Evolutionary conservation across 495 filamentous ascomycete species (phyloP).

Genomic region (Neurospora hispaniola): DNA sequence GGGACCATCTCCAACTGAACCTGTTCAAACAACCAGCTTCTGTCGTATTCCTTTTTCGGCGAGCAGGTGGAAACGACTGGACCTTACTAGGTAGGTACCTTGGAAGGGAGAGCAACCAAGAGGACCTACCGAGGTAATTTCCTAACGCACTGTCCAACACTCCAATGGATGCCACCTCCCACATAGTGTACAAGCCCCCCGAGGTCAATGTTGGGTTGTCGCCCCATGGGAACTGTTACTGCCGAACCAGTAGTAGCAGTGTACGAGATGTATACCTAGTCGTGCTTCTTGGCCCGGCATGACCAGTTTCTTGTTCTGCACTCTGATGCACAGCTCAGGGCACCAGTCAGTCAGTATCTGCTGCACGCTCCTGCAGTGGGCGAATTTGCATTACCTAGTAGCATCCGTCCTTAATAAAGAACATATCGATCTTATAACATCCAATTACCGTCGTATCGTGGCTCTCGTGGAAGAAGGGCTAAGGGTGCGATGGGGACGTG

Average conservation of each 20-base stretch:
- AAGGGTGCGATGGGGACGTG: not conserved
- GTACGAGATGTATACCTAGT: not conserved
- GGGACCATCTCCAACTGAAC: not conserved
- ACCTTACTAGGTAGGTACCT: not conserved
- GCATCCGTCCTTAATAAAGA: not conserved
- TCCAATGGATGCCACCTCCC: not conserved
- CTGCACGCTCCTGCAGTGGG: not conserved
- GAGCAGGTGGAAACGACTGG: not conserved
- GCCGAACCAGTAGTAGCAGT: not conserved
- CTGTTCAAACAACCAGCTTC: not conserved
- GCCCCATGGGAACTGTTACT: not conserved
- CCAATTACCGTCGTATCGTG: not conserved
- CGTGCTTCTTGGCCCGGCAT: not conserved
- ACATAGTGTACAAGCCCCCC: not conserved
- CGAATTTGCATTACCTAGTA: not conserved
- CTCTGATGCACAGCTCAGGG: not conserved
- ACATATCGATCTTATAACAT: not conserved
- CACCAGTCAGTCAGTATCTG: not conserved
- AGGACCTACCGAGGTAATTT: not conserved
- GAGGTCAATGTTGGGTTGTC: not conserved
- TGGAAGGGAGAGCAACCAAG: not conserved
- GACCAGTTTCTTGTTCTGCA: not conserved
- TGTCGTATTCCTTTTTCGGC: not conserved
- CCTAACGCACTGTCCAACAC: not conserved
- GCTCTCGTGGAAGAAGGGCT: not conserved